A percentile compares a stretch with the other conserved stretches of the same genome.
Conservation (phyloP, 371 early-diverging fungal species). For the Mucor velutinosus region DNA sequence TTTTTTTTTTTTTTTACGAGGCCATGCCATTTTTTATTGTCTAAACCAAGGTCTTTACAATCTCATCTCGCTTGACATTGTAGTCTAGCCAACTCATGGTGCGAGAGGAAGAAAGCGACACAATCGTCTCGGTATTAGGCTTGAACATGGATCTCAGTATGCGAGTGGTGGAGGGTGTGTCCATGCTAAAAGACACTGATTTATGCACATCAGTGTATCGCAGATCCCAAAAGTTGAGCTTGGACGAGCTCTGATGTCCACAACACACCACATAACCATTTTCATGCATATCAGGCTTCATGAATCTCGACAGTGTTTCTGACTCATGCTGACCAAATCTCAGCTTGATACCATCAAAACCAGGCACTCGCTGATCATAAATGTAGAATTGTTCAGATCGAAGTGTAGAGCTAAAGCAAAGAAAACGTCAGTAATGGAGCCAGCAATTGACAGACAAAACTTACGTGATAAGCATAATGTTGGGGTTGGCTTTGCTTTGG, state of each 20-base stretch:
- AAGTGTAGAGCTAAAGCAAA: conserved; percentile 12
- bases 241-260: conserved; percentile 29
- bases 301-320: conserved; percentile 37
- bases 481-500: conserved; percentile 17
- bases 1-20: neutral
- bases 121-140: conserved; percentile 27
- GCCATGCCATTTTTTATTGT: neutral
- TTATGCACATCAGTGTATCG: conserved; percentile 30
- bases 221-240: conserved; percentile 46
- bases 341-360: conserved; percentile 19
- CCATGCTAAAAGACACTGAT: conserved; percentile 27
- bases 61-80: conserved; percentile 25
- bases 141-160: conserved; percentile 27
- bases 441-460: neutral
- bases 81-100: conserved; percentile 41
- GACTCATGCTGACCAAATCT: conserved; percentile 35
- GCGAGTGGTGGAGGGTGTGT: conserved; percentile 13
- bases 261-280: conserved; percentile 44
- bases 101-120: conserved; percentile 26
- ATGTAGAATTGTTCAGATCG: conserved; percentile 32
- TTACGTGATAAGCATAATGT: conserved; percentile 21
- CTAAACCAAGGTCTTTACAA: conserved; percentile 20
- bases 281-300: conserved; percentile 41
- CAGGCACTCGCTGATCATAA: conserved; percentile 32
- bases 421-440: neutral